Evolutionary conservation across 495 filamentous ascomycete species (phyloP), one percentile per base, ranked within the genome.

Genomic region (Penicillium crystallinum): DNA sequence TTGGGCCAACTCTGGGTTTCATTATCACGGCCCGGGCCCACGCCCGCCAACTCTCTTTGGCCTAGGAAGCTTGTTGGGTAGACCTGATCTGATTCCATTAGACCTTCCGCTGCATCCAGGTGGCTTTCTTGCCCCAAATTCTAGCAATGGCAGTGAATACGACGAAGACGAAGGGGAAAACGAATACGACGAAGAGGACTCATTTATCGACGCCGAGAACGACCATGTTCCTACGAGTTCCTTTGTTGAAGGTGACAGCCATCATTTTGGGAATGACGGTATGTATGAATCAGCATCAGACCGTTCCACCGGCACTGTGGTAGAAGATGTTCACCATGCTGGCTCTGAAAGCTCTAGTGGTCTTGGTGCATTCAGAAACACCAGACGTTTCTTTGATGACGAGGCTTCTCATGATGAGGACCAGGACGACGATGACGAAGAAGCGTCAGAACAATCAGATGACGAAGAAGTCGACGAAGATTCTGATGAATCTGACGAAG

Each of bases 181-280:
- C 3, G 65, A 68, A 4, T 63, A 68, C 36, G 64, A 67, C 25
- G 72, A 76, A 17, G 59, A 64, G 53, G 67, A 73, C 39, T 69
- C 65, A 9, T 74, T 77, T 34, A 69, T 76, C 37, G 71, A 72
- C 36, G 65, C 75, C 23, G 70, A 68, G 33, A 54, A 68, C 6
- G 19, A 27, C 15, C 21, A 27, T 12, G 33, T n/a, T 7, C 45
- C 45, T 22, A 48, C 34, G 6, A 48, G 45, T 36, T 48, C 45
- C 6, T 48, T 48, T 34, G 4, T 48, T 18, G 33, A 35, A n/a
- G 12, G 3, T 7, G 14, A 37, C 14, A 18, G 1, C 2, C 33
- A 47, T 44, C 54, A 57, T 22, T 12, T 46, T 42, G 38, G 17
- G 10, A 36, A 56, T 25, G 41, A 12, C 15, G 42, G 52, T 14